These are phyloP conservation scores for Botrytis medusae DNA, from an alignment of 2,329 filamentous ascomycete species.

Conservation along the genomic window DNA sequence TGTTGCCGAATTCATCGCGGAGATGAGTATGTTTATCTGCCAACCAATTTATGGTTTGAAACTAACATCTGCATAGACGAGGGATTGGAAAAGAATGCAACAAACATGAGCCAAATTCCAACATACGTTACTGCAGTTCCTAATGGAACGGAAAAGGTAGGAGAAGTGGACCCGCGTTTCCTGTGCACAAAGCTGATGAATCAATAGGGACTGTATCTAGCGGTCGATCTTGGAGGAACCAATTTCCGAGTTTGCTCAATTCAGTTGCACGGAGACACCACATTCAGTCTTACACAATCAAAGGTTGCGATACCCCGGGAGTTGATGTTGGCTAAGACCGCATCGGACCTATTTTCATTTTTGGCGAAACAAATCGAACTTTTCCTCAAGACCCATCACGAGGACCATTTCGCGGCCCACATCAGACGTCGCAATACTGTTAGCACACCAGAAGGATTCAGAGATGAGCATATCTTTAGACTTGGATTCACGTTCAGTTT, in stretches of 20 bases:
- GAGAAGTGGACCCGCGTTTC: slow-evolving; percentile 12
- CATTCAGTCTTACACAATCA: slow-evolving; percentile 88
- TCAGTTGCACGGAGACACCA: slow-evolving; percentile 88
- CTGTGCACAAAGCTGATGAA: slow-evolving; percentile 10
- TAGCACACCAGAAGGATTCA: slow-evolving; percentile 58
- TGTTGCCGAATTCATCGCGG: slow-evolving; percentile 79
- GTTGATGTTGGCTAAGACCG: slow-evolving; percentile 85
- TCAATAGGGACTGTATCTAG: slow-evolving; percentile 78
- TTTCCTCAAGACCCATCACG: slow-evolving; percentile 85
- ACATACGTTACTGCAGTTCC: slow-evolving; percentile 95
- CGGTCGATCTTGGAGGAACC: slow-evolving; percentile 95
- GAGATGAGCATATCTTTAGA: slow-evolving; percentile 79
- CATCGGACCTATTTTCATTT: slow-evolving; percentile 86
- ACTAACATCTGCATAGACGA: slow-evolving; percentile 58
- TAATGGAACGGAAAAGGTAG: slow-evolving; percentile 95
- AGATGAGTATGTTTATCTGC: slow-evolving; percentile 66
- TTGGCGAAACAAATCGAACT: slow-evolving; percentile 87
- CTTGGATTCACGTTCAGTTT: slow-evolving; percentile 99
- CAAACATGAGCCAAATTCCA: slow-evolving; percentile 90
- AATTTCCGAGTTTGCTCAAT: slow-evolving; percentile 99
- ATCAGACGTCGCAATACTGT: slow-evolving; percentile 62
- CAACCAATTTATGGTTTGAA: slow-evolving; percentile 28
- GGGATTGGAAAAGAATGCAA: slow-evolving; percentile 74
- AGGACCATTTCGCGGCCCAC: slow-evolving; percentile 77
- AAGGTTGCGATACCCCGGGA: slow-evolving; percentile 89